Base-by-base conservation (phyloP, 75 land plant species). In the Gnetum montanum region DNA sequence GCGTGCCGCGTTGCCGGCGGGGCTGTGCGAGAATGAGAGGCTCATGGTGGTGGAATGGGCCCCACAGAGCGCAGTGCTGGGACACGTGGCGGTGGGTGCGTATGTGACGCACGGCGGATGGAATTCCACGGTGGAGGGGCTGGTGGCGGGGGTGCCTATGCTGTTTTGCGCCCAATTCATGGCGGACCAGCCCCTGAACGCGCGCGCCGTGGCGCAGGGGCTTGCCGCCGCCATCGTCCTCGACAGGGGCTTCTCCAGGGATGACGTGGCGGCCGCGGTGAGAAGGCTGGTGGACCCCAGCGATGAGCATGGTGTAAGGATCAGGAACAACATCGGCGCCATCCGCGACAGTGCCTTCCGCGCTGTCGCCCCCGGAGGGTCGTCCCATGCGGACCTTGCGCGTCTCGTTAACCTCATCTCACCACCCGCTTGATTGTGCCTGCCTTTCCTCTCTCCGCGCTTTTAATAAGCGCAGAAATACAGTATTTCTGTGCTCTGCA, bases 61-160 rank as follows among this genome's bases (percentile, higher is more conserved):
- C 0, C 61, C 61, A 12, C 61, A 59, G 46, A 4, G 43, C 30
- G 18, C 31, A 27, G 29, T 59, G 23, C 31, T 59, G 26, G 33
- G 25, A 10, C 61, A 59, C 26, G 22, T 28, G 22, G 26, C 61
- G 6, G 29, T 28, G 10, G 61, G 53, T 0, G 61, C 27, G 1
- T 59, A 43, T 45, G 3, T 59, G 24, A 23, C 46, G 3, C 61
- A 59, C 16, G 43, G 48, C 5, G 61, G 61, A 11, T 59, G 54
- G 61, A 59, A 59, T 15, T 12, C 61, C 31, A 16, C 26, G 24
- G 1, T 59, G 38, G 61, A 59, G 46, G 26, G 16, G 19, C 22
- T 28, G 2, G 19, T 31, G 22, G 12, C n/a, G 43, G 61, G 61
- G 8, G 61, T 59, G 3, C 61, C 61, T 1, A 44, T 59, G 7